Evolutionary conservation across 176 grass and related monocot species (phyloP), one percentile per base, ranked within the genome.

Genomic region (Cymbopogon citratus): DNA sequence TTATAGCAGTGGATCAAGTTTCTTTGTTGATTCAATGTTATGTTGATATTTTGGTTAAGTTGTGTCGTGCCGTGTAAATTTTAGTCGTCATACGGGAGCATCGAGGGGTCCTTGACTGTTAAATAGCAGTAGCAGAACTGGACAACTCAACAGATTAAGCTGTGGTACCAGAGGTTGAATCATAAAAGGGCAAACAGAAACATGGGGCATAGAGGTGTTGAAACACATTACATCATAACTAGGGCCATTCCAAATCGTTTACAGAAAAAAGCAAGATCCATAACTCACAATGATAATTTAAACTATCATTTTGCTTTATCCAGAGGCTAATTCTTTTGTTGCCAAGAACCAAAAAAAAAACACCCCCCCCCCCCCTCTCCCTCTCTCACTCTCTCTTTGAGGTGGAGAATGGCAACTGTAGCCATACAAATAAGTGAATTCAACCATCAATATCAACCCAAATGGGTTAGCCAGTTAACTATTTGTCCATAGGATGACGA

Each of bases 31-130:
- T 43, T 43, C 3, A 3, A 43, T 43, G 10, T 43, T 43, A 43
- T 43, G 41, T 43, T 43, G n/a, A n/a, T n/a, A n/a, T n/a, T n/a
- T n/a, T n/a, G n/a, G n/a, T n/a, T n/a, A n/a, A n/a, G n/a, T n/a
- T n/a, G n/a, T n/a, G n/a, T n/a, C n/a, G 41, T 43, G 11, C 41
- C 41, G 12, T 12, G 41, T 43, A 43, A 43, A 43, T 43, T 43
- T 43, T 43, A 12, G 41, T 43, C 11, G 10, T 9, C 41, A 43
- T 43, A 45, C 43, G 12, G 95, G 95, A 78, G 88, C 95, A 85
- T 93, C 95, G 48, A 98, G 77, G 80, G 95, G 92, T 29, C 95
- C 95, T 94, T 98, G 95, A 83, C 95, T 94, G 63, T 98, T 94
- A 82, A 98, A 91, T 87, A 80, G 95, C 92, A 11, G 92, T 98